Conservation (phyloP, 768 basidiomycete genomes). For the Rhizopogon vesiculosus region DNA sequence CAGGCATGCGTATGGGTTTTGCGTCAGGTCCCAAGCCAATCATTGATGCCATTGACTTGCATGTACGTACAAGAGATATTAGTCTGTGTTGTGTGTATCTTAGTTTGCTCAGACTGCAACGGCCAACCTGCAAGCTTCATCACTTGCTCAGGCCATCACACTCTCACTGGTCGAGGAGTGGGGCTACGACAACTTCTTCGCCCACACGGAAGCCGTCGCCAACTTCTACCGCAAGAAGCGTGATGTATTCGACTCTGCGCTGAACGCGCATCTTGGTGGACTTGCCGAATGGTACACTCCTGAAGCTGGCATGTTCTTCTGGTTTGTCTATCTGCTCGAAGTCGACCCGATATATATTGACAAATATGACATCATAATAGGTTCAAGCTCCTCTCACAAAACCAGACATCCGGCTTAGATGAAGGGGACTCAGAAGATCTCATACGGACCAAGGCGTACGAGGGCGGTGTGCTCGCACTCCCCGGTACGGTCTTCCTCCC, state of each 20-base stretch:
- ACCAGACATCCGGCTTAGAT: constrained; percentile 19
- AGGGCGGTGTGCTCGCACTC: constrained; percentile 82
- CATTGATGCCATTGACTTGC: constrained; percentile 62
- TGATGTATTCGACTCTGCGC: constrained; percentile 72
- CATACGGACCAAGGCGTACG: constrained; percentile 71
- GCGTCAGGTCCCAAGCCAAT: constrained; percentile 69
- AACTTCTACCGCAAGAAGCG: constrained; percentile 69
- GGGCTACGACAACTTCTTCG: constrained; percentile 72
- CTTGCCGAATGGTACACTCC: constrained; percentile 71
- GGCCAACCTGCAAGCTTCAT: constrained; percentile 63
- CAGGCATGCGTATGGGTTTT: no score
- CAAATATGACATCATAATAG: constrained; percentile 27
- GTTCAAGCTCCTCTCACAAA: constrained; percentile 58
- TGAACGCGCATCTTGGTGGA: constrained; percentile 71
- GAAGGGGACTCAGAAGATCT: constrained; percentile 68
- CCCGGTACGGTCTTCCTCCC: constrained; percentile 85
- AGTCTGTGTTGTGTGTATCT: constrained; percentile 2
- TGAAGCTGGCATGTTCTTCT: constrained; percentile 88
- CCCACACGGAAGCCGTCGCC: constrained; percentile 67
- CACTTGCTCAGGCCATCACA: constrained; percentile 60
- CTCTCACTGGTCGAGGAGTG: constrained; percentile 57
- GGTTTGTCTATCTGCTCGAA: constrained; percentile 39
- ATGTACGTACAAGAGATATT: constrained; percentile 41
- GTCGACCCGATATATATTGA: constrained; percentile 11
- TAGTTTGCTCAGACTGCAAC: constrained; percentile 49